Evolutionary conservation across 2,329 filamentous ascomycete species (phyloP), one percentile per base, ranked within the genome.

Genomic region (Claviceps maximensis): DNA sequence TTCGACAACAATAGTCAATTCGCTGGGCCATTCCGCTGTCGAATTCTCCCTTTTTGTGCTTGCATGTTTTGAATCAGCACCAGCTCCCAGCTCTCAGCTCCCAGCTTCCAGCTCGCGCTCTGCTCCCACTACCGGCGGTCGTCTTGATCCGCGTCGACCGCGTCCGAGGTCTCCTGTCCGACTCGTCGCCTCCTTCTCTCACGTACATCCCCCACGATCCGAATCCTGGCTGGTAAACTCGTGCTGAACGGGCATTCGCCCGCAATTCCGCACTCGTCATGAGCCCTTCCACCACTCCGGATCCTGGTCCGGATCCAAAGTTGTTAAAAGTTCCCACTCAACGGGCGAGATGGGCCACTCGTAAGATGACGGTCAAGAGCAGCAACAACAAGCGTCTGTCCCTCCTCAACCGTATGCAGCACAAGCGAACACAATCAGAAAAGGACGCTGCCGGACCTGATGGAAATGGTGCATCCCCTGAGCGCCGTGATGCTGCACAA

Each of bases 261-360:
- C 67, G 67, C 66, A 57, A 63, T 57, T 63, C 60, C 59, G 56
- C 53, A 50, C 55, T 58, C 60, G 67, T 60, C 62, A 70, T 69
- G 62, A 64, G 64, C 55, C 59, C 62, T 57, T 61, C 60, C 49
- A 57, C 59, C 40, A 59, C 53, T 45, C 58, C 63, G 53, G 65
- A 66, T 47, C 55, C 58, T 47, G 59, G 60, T 50, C 57, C 63
- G 27, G 59, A 62, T 51, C 57, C 55, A 52, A 52, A 53, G 13
- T 33, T 47, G 9, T 50, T 52, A 31, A 61, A 60, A 51, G 40
- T 56, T 29, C 54, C 65, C 53, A 85, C 83, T 23, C 89, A 91
- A 66, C 79, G 90, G 65, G 83, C 93, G 68, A 79, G 93, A 82
- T 97, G 93, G 93, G 91, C 93, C 19, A 97, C 93, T n/a, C 87